A percentile compares a stretch with the other conserved stretches of the same genome.
These are phyloP conservation scores for Leishmania mexicana DNA, from an alignment of 208 protist species.

Conservation along the genomic window DNA sequence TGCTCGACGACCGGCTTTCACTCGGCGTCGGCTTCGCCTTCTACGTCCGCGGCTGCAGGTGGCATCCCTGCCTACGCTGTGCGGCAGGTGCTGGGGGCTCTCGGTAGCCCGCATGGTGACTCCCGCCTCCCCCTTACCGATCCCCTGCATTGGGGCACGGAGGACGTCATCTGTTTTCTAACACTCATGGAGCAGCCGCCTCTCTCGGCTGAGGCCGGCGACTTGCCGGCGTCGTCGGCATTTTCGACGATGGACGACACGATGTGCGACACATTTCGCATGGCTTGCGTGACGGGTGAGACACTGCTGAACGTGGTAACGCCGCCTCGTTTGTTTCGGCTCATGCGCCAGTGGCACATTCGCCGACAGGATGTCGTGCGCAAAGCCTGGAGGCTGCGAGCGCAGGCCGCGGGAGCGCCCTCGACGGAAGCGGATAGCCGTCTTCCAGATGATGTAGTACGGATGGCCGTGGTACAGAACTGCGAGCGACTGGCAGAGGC, in stretches of 20 bases:
- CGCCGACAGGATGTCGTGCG: constrained; percentile 52
- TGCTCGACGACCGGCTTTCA: background rate
- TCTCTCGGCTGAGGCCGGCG: background rate
- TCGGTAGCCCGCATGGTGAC: constrained; percentile 60
- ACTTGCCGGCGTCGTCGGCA: background rate
- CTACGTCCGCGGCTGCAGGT: background rate
- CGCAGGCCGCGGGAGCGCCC: background rate
- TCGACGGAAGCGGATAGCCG: background rate
- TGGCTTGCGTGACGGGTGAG: constrained; percentile 59
- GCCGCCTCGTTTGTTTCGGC: constrained; percentile 68
- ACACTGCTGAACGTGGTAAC: constrained; percentile 70
- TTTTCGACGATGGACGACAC: constrained; percentile 57
- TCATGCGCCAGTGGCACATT: constrained; percentile 83
- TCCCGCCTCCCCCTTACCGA: constrained; percentile 48
- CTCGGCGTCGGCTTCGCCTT: background rate
- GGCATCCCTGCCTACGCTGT: constrained; percentile 20
- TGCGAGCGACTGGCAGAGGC: constrained; percentile 43
- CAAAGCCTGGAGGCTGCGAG: constrained; percentile 29
- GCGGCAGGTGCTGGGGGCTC: constrained; percentile 22
- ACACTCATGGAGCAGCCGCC: constrained; percentile 38
- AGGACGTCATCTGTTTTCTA: constrained; percentile 63
- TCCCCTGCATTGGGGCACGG: constrained; percentile 70
- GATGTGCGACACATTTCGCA: constrained; percentile 72
- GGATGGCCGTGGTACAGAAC: constrained; percentile 16
- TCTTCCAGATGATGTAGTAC: constrained; percentile 10